These are phyloP conservation scores for Calendula officinalis DNA, from an alignment of 129 eudicot species.

Conservation along the genomic window DNA sequence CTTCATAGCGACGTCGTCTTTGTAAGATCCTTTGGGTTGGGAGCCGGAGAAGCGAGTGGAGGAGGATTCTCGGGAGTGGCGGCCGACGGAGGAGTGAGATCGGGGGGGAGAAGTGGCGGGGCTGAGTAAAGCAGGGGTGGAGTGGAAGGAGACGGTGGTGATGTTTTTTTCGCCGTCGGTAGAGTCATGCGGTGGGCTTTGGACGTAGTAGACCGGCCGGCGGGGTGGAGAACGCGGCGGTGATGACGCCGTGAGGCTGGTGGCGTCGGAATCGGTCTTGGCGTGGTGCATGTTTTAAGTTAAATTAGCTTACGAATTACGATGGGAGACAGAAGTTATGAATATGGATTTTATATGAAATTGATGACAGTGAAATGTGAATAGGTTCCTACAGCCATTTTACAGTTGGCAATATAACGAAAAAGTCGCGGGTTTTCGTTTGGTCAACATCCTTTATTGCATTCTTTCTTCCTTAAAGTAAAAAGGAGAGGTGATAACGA, in stretches of 20 bases:
- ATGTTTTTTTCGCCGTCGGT: slow-evolving; percentile 76
- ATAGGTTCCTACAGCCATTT: slow-evolving; percentile 15
- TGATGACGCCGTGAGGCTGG: slow-evolving; percentile 82
- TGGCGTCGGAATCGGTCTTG: slow-evolving; percentile 92
- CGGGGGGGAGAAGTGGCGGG: slow-evolving; percentile 84
- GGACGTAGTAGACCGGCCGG: slow-evolving; percentile 90
- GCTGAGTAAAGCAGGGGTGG: slow-evolving; percentile 64
- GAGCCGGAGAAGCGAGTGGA: slow-evolving; percentile 88
- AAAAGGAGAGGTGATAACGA: too few relatives aligned
- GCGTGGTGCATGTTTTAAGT: slow-evolving; percentile 43
- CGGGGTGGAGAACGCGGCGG: slow-evolving; percentile 72
- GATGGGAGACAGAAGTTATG: slow-evolving; percentile 5
- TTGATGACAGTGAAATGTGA: neutral
- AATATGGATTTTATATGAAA: neutral
- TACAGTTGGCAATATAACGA: slow-evolving; percentile 19
- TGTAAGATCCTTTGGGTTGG: slow-evolving; percentile 54
- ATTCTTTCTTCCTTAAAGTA: too few relatives aligned
- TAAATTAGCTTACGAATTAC: neutral
- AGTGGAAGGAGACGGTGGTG: slow-evolving; percentile 65
- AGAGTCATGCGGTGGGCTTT: slow-evolving; percentile 80
- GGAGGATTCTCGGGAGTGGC: slow-evolving; percentile 88
- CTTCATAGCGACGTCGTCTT: slow-evolving; percentile 42
- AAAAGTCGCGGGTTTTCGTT: neutral
- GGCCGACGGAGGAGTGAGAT: slow-evolving; percentile 77
- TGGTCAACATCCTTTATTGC: too few relatives aligned